phyloP scores from a whole-genome alignment of 2,329 filamentous ascomycete species.

The Chaetomiaceae sp. region DNA sequence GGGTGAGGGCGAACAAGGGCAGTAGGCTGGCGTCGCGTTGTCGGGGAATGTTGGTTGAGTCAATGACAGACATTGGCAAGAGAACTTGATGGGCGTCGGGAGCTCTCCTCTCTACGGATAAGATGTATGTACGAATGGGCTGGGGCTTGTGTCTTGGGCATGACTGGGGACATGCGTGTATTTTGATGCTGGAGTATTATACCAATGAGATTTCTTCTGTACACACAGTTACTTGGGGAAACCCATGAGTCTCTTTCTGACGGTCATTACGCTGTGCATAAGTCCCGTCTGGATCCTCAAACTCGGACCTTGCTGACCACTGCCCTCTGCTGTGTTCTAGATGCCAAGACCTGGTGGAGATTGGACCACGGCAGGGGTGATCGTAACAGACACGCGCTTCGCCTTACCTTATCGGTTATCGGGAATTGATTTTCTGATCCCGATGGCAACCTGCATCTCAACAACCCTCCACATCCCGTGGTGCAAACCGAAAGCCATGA shows the following conservation, averaged over 20 bases:
- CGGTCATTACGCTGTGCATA: too few species aligned
- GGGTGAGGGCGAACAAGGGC: slow-evolving; percentile 1
- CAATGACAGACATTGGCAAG: not conserved
- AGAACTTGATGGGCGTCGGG: not conserved
- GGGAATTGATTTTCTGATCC: slow-evolving; percentile 4
- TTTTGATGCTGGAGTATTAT: slow-evolving; percentile 1
- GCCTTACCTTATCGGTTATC: slow-evolving; percentile 10
- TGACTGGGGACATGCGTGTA: not conserved
- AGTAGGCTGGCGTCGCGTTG: not conserved
- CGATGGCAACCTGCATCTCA: not conserved
- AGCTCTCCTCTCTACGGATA: slow-evolving; percentile 3
- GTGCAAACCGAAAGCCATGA: slow-evolving; percentile 16
- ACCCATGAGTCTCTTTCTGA: too few species aligned
- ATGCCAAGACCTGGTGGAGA: not conserved
- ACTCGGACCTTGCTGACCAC: too few species aligned
- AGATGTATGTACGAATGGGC: not conserved
- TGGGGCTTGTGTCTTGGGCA: not conserved
- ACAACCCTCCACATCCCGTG: not conserved
- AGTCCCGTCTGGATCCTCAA: too few species aligned
- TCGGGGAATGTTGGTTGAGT: not conserved
- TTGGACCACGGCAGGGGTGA: too few species aligned
- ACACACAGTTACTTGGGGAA: too few species aligned
- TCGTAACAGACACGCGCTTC: not conserved
- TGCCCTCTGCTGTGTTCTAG: not conserved
- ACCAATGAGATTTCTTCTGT: slow-evolving; percentile 6